Percentiles rank a stretch among this genome's conserved stretches.
Conservation (phyloP, 1,139 yeast genomes). For the Scheffersomyces stambukii region DNA sequence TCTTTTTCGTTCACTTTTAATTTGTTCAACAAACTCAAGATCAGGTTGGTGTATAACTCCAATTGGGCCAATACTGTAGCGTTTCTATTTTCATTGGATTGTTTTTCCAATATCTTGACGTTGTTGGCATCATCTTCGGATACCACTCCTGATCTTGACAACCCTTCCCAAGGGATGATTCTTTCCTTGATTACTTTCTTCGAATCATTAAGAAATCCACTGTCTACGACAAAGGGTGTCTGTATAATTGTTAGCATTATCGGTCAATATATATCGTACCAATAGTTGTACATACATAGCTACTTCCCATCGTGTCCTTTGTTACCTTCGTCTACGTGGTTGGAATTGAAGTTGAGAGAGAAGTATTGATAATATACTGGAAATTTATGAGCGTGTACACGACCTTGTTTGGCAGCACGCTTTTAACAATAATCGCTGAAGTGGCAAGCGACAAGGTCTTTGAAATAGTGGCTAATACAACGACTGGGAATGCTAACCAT, state of each 20-base stretch:
- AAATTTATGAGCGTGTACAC: too few relatives aligned
- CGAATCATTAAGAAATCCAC: conserved; percentile 69
- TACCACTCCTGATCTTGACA: conserved; percentile 70
- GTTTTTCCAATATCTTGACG: conserved; percentile 63
- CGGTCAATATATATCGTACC: not conserved
- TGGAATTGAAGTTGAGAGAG: not conserved
- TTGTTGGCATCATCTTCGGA: conserved; percentile 62
- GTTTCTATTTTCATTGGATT: conserved; percentile 34
- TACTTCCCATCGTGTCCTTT: conserved; percentile 6
- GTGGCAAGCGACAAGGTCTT: too few relatives aligned
- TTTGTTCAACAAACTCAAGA: conserved; percentile 54
- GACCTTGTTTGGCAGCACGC: not conserved
- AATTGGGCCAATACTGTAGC: conserved; percentile 41
- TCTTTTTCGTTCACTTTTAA: conserved; percentile 43
- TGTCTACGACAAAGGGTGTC: conserved; percentile 43
- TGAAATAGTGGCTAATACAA: too few relatives aligned
- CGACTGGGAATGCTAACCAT: too few relatives aligned
- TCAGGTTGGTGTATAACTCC: conserved; percentile 52
- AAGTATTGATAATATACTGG: too few relatives aligned
- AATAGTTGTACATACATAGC: conserved; percentile 6
- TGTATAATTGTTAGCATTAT: conserved; percentile 9
- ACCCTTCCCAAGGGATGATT: conserved; percentile 92
- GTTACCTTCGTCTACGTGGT: not conserved
- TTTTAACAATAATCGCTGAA: too few relatives aligned
- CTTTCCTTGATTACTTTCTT: conserved; percentile 73